Conservation (phyloP, 1,284 basidiomycete species). For the Chalciporus sp. region DNA sequence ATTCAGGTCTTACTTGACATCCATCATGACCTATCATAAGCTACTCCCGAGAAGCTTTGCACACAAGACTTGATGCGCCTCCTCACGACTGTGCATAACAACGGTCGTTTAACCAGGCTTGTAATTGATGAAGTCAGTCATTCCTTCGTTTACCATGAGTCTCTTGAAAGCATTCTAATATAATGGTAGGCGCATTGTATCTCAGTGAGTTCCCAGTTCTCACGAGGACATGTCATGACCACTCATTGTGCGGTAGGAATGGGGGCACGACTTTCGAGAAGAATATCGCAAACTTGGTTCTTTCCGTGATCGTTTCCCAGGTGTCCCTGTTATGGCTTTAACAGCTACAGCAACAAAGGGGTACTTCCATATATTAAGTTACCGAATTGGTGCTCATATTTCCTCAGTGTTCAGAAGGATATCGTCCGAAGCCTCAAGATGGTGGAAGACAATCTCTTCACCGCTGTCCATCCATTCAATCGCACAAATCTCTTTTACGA, state of each 20-base stretch:
- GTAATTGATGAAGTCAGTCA: slow-evolving; percentile 77
- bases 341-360: slow-evolving; percentile 73
- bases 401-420: slow-evolving; percentile 65
- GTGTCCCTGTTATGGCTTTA: slow-evolving; percentile 83
- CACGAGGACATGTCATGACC: not conserved
- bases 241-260: slow-evolving; percentile 56
- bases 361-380: slow-evolving; percentile 35
- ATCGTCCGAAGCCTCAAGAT: slow-evolving; percentile 71
- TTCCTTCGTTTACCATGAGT: not conserved
- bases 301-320: slow-evolving; percentile 69
- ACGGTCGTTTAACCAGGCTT: slow-evolving; percentile 64
- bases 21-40: slow-evolving; percentile 34
- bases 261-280: slow-evolving; percentile 80
- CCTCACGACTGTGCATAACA: slow-evolving; percentile 53
- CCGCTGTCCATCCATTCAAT: slow-evolving; percentile 79
- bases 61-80: slow-evolving; percentile 54
- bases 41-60: slow-evolving; percentile 77
- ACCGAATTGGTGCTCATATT: not conserved
- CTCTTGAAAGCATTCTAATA: slow-evolving; percentile 3
- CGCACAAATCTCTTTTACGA: slow-evolving; percentile 82
- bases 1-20: not conserved
- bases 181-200: slow-evolving; percentile 76
- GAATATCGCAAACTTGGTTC: slow-evolving; percentile 74
- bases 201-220: slow-evolving; percentile 49
- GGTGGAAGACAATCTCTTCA: slow-evolving; percentile 54